These are phyloP conservation scores for Kentomonas sorsogonicus DNA, from an alignment of 208 protist genomes.

Conservation along the genomic window DNA sequence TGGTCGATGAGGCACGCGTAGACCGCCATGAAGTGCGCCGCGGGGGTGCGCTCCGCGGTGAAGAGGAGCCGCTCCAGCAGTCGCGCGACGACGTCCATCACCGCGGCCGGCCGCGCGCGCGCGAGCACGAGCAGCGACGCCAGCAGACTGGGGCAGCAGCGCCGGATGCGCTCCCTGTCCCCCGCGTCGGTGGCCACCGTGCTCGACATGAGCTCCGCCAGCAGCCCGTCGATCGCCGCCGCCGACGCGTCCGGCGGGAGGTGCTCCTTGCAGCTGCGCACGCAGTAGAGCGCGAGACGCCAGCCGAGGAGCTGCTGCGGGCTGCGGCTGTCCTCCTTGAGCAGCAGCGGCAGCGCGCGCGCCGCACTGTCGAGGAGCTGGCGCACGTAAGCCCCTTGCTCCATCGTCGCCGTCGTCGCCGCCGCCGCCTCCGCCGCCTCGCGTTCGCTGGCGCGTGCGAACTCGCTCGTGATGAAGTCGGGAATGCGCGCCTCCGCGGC, in stretches of 20 bases:
- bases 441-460: too few species aligned
- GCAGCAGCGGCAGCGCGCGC: constrained; percentile 53
- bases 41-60: constrained; percentile 18
- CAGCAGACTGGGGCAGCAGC: constrained; percentile 50
- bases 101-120: constrained; percentile 44
- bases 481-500: constrained; percentile 56
- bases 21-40: constrained; percentile 39
- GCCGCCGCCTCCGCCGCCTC: constrained; percentile 20
- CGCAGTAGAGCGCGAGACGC: constrained; percentile 52
- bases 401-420: constrained; percentile 12
- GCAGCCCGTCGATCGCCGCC: constrained; percentile 29
- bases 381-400: too few species aligned
- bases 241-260: constrained; percentile 11
- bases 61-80: constrained; percentile 58
- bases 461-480: constrained; percentile 27
- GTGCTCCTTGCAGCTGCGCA: constrained; percentile 29
- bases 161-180: constrained; percentile 32
- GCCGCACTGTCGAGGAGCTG: constrained; percentile 18
- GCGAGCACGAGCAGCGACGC: constrained; percentile 38
- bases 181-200: constrained; percentile 24
- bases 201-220: constrained; percentile 39
- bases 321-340: constrained; percentile 39
- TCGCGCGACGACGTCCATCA: constrained; percentile 31
- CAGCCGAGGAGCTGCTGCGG: constrained; percentile 48
- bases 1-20: constrained; percentile 51